Conservation (phyloP, 768 basidiomycete species). For the Leccinum subgranulosum region DNA sequence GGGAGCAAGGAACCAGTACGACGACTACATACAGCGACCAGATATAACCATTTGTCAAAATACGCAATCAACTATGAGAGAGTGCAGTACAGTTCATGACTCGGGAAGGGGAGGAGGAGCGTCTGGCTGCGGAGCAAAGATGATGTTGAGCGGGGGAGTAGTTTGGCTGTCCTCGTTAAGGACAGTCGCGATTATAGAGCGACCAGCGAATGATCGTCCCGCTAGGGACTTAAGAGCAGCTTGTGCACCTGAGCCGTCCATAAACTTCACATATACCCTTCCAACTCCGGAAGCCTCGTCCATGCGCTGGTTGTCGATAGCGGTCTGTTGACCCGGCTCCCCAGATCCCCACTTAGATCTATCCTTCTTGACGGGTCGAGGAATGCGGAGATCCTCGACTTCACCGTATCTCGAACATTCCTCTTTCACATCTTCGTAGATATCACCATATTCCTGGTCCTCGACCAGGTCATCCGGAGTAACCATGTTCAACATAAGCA, state of each 20-base stretch:
- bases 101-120: constrained; percentile 74
- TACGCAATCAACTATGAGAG: constrained; percentile 7
- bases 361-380: constrained; percentile 84
- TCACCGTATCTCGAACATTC: constrained; percentile 80
- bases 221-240: constrained; percentile 83
- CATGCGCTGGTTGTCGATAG: constrained; percentile 63
- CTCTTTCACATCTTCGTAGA: constrained; percentile 91
- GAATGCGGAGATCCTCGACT: constrained; percentile 85
- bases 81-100: constrained; percentile 15
- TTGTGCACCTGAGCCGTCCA: constrained; percentile 55
- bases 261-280: constrained; percentile 91
- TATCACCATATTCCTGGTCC: constrained; percentile 90
- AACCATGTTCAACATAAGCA: constrained; percentile 99
- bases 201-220: constrained; percentile 82
- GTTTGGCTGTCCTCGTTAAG: constrained; percentile 82
- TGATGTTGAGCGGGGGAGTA: constrained; percentile 75
- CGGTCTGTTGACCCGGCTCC: constrained; percentile 55
- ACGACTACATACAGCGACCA: constrained; percentile 21
- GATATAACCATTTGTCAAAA: constrained; percentile 14
- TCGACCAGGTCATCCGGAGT: constrained; percentile 86
- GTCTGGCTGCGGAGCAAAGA: constrained; percentile 82
- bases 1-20: constrained; percentile 7
- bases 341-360: constrained; percentile 73
- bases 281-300: constrained; percentile 95
- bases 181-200: constrained; percentile 84